Conservation (phyloP, 306 rosid genomes). For the Lathyrus sativus region DNA sequence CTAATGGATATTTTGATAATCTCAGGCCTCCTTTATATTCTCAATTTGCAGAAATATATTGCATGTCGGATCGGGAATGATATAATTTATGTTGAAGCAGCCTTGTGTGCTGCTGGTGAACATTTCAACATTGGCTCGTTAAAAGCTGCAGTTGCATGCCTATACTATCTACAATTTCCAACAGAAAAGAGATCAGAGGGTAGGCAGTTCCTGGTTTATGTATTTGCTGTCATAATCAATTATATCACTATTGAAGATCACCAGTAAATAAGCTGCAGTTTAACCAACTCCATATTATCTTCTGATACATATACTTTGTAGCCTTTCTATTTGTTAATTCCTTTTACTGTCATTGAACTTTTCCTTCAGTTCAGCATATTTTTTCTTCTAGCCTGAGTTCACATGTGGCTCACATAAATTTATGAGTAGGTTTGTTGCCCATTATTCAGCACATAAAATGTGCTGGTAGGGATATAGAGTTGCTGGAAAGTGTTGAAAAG, state of each 20-base stretch:
- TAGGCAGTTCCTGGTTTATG: slow-evolving; percentile 41
- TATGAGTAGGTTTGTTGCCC: slow-evolving; percentile 74
- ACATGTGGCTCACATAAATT: slow-evolving; percentile 34
- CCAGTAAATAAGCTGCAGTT: slow-evolving; percentile 20
- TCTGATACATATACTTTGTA: slow-evolving; percentile 12
- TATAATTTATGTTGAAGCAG: slow-evolving; percentile 48
- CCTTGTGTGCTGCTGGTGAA: slow-evolving; percentile 47
- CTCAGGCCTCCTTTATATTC: slow-evolving; percentile 28
- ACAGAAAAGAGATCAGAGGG: slow-evolving; percentile 79
- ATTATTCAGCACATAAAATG: slow-evolving; percentile 62
- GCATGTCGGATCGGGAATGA: slow-evolving; percentile 63
- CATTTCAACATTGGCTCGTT: slow-evolving; percentile 60
- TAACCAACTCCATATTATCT: slow-evolving; percentile 25
- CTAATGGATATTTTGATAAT: slow-evolving; percentile 44
- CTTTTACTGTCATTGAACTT: slow-evolving; percentile 10
- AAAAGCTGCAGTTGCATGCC: slow-evolving; percentile 81
- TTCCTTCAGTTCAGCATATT: slow-evolving; percentile 28
- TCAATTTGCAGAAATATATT: slow-evolving; percentile 55
- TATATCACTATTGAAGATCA: slow-evolving; percentile 23
- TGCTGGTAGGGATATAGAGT: slow-evolving; percentile 64
- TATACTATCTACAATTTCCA: slow-evolving; percentile 75
- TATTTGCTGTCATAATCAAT: slow-evolving; percentile 23
- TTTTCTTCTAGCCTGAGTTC: slow-evolving; percentile 6
- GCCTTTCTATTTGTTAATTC: slow-evolving; percentile 27
- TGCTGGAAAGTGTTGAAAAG: slow-evolving; percentile 55